Percentiles rank a stretch among this genome's conserved stretches.
Conservation (phyloP, 495 filamentous ascomycete genomes). For the Schizothecium vesticola region DNA sequence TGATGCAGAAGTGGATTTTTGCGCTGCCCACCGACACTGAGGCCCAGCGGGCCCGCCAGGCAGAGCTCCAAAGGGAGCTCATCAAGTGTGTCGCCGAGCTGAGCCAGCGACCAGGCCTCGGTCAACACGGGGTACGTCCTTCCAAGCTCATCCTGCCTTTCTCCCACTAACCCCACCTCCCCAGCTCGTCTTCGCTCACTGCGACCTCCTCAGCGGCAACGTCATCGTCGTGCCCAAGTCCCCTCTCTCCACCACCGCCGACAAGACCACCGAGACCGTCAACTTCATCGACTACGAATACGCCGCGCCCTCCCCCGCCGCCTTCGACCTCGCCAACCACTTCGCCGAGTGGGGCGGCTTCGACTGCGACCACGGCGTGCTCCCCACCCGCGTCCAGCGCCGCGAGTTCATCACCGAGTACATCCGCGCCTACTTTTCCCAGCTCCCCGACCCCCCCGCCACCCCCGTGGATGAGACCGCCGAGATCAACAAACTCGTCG, state of each 20-base stretch:
- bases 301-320: slow-evolving; percentile 85
- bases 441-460: slow-evolving; percentile 19
- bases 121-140: slow-evolving; percentile 61
- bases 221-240: slow-evolving; percentile 72
- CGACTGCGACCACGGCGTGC: slow-evolving; percentile 80
- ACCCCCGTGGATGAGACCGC: slow-evolving; percentile 49
- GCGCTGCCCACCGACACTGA: slow-evolving; percentile 71
- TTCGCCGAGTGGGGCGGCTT: slow-evolving; percentile 98
- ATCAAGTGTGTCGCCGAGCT: slow-evolving; percentile 61
- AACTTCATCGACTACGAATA: slow-evolving; percentile 99
- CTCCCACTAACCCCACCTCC: slow-evolving; percentile 18
- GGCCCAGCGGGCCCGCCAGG: slow-evolving; percentile 58
- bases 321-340: slow-evolving; percentile 99
- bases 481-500: slow-evolving; percentile 56
- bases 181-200: slow-evolving; percentile 88
- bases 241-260: slow-evolving; percentile 18
- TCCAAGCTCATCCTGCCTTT: neutral
- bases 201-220: slow-evolving; percentile 91
- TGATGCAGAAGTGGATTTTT: slow-evolving; percentile 91
- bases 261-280: slow-evolving; percentile 47
- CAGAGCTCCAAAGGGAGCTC: slow-evolving; percentile 68
- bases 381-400: slow-evolving; percentile 74
- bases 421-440: slow-evolving; percentile 53
- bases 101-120: slow-evolving; percentile 67
- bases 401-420: slow-evolving; percentile 82